These are phyloP conservation scores for Coemansia sp. DNA, from an alignment of 192 early-diverging fungal genomes.

Conservation along the genomic window DNA sequence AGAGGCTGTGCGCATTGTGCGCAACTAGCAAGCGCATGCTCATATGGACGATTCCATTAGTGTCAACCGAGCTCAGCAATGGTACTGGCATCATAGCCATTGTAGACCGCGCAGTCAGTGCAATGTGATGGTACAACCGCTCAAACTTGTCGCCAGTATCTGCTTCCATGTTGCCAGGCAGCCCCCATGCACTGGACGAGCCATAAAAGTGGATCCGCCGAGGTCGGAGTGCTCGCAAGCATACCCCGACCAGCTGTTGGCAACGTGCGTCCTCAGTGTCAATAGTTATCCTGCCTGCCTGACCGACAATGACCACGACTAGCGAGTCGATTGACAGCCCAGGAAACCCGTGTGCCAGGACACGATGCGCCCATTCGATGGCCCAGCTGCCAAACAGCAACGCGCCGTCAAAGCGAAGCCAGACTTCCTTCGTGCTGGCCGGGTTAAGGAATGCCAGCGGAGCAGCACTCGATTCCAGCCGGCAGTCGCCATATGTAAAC, in stretches of 20 bases:
- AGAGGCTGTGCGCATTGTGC: slow-evolving; percentile 4
- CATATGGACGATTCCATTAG: not conserved
- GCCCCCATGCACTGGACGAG: not conserved
- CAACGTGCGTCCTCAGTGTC: slow-evolving; percentile 9
- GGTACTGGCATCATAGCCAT: not conserved
- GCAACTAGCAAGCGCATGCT: slow-evolving; percentile 11
- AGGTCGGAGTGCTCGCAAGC: not conserved
- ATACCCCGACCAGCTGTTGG: slow-evolving; percentile 1
- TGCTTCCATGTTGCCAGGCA: not conserved
- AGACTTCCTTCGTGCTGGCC: slow-evolving; percentile 11
- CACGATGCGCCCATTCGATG: slow-evolving; percentile 7
- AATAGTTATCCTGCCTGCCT: slow-evolving; percentile 10
- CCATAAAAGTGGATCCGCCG: slow-evolving; percentile 9
- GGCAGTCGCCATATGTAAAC: slow-evolving; percentile 17
- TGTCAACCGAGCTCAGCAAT: slow-evolving; percentile 5
- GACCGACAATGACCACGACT: slow-evolving; percentile 11
- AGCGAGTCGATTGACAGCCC: slow-evolving; percentile 5
- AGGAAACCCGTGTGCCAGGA: not conserved
- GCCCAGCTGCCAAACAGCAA: slow-evolving; percentile 22
- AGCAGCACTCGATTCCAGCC: not conserved
- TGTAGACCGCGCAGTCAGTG: not conserved
- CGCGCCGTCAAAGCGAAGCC: slow-evolving; percentile 21
- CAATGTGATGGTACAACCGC: slow-evolving; percentile 11
- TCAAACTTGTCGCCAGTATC: slow-evolving; percentile 17
- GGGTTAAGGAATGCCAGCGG: slow-evolving; percentile 7